A percentile compares a stretch with the other conserved stretches of the same genome.
Evolutionary conservation across 306 rosid species (phyloP).

Genomic region (Rubus parviflorus): DNA sequence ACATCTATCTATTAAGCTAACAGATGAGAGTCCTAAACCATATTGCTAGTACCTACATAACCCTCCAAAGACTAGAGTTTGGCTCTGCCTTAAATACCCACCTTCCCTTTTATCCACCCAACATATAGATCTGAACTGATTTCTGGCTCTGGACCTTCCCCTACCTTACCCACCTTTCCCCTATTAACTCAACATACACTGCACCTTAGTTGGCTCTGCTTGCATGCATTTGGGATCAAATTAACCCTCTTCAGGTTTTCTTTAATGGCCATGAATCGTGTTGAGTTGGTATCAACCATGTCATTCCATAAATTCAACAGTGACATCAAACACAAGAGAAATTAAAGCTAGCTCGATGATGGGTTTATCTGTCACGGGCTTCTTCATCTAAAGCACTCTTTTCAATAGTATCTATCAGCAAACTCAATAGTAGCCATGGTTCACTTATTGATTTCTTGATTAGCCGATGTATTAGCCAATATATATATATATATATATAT

Average conservation of each 20-base stretch:
- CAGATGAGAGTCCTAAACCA: neutral
- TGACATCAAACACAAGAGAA: neutral
- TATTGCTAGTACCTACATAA: neutral
- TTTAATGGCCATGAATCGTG: neutral
- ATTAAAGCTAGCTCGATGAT: neutral
- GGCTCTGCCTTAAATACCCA: neutral
- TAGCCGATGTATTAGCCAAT: neutral
- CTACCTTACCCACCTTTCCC: conserved; percentile 8
- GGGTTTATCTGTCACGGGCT: neutral
- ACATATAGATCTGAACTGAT: neutral
- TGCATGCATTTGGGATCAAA: neutral
- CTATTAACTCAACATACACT: neutral
- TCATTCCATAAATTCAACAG: neutral
- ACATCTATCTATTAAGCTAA: neutral
- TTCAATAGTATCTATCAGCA: too few relatives aligned
- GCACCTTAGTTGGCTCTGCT: neutral
- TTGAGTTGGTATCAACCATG: neutral
- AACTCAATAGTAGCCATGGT: too few relatives aligned
- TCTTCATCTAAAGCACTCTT: neutral
- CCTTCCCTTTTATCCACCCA: conserved; percentile 14
- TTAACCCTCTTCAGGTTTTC: neutral
- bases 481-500: neutral
- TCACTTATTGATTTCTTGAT: too few relatives aligned
- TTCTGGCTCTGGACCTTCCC: neutral
- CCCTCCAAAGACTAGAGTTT: neutral